These are phyloP conservation scores for Hordeum pubiflorum DNA, from an alignment of 202 grass and related monocot species.

Conservation along the genomic window DNA sequence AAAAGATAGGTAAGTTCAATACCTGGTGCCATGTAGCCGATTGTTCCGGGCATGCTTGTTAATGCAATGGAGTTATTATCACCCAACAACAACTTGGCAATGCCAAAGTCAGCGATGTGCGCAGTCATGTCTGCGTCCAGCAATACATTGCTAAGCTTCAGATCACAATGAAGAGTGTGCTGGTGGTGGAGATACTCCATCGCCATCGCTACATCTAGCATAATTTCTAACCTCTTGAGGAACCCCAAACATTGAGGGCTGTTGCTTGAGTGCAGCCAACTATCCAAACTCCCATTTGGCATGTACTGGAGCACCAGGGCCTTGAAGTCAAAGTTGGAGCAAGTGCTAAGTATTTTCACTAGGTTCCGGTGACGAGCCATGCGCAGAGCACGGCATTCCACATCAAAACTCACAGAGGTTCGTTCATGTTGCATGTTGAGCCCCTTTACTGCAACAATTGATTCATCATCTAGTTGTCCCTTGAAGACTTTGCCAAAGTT, in stretches of 20 bases:
- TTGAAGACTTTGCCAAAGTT: conserved; percentile 53
- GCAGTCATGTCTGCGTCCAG: conserved; percentile 53
- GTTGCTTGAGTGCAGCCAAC: conserved; percentile 39
- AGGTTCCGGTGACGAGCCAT: conserved; percentile 48
- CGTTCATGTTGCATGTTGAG: conserved; percentile 29
- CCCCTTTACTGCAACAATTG: conserved; percentile 38
- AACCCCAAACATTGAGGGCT: neutral
- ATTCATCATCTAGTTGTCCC: conserved; percentile 41
- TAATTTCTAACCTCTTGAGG: conserved; percentile 36
- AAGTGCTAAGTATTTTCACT: conserved; percentile 51
- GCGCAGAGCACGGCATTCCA: conserved; percentile 37
- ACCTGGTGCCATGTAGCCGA: conserved; percentile 71
- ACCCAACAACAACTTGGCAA: conserved; percentile 40
- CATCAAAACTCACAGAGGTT: conserved; percentile 43
- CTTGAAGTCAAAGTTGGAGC: conserved; percentile 49
- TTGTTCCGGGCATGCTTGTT: conserved; percentile 41
- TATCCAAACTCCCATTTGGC: conserved; percentile 52
- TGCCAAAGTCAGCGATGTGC: conserved; percentile 49
- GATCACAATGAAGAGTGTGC: conserved; percentile 48
- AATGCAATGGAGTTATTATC: conserved; percentile 28
- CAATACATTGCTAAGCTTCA: conserved; percentile 60
- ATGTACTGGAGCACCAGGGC: conserved; percentile 60
- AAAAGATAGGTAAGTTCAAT: neutral
- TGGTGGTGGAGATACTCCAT: conserved; percentile 59
- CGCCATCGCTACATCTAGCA: conserved; percentile 49